Conservation (phyloP, 2,329 filamentous ascomycete species). For the Alternaria angustiovoidea region DNA sequence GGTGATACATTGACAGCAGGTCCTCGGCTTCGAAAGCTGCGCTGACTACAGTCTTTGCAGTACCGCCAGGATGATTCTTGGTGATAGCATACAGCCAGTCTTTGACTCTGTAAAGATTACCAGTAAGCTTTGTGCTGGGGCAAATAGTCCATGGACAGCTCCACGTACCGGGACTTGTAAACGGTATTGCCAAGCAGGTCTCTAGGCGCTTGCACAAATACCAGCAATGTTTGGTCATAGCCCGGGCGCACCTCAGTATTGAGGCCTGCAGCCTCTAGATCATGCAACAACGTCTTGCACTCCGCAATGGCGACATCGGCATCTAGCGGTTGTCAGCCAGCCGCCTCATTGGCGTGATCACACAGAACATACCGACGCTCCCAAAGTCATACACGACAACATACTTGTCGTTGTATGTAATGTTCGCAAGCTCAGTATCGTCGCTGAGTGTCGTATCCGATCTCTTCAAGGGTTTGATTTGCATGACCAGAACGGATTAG, state of each 20-base stretch:
- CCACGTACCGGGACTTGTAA: slow-evolving; percentile 40
- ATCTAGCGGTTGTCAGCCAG: slow-evolving; percentile 24
- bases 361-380: slow-evolving; percentile 32
- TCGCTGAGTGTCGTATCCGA: slow-evolving; percentile 36
- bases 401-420: slow-evolving; percentile 45
- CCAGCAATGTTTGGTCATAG: slow-evolving; percentile 40
- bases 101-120: slow-evolving; percentile 65
- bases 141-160: not conserved
- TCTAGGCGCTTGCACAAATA: slow-evolving; percentile 41
- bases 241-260: slow-evolving; percentile 44
- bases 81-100: slow-evolving; percentile 86
- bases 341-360: not conserved
- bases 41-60: slow-evolving; percentile 54
- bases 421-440: slow-evolving; percentile 32
- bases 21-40: slow-evolving; percentile 81
- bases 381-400: slow-evolving; percentile 43
- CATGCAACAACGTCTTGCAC: slow-evolving; percentile 30
- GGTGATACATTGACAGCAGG: slow-evolving; percentile 76
- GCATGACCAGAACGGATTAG: slow-evolving; percentile 21
- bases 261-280: slow-evolving; percentile 39
- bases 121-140: not conserved
- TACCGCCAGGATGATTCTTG: slow-evolving; percentile 64
- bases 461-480: slow-evolving; percentile 27
- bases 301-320: slow-evolving; percentile 29
- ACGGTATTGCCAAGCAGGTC: slow-evolving; percentile 44